phyloP scores from a whole-genome alignment of 148 eudicot genomes.

The Vaccinium darrowii region DNA sequence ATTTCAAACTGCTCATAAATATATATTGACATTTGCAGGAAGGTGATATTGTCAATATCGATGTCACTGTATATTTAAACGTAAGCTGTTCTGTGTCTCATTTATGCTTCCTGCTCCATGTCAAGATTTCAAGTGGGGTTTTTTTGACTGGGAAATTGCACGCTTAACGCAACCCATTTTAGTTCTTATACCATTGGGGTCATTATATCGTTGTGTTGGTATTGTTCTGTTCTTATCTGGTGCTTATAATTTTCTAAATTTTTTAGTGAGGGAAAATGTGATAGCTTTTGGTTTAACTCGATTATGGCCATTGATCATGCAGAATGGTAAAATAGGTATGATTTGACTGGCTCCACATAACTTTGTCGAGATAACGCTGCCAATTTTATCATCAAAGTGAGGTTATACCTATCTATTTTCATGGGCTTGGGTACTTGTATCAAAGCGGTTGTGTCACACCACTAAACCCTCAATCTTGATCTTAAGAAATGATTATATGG shows the following conservation, averaged over 20 bases:
- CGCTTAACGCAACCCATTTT: not conserved
- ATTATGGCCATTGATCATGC: no score
- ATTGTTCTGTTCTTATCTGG: no score
- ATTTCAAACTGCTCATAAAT: not conserved
- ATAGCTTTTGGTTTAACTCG: no score
- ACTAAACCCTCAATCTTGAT: not conserved
- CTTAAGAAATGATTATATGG: not conserved
- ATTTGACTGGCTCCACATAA: no score
- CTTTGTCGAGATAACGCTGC: not conserved
- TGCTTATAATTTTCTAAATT: no score
- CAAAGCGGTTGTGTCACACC: not conserved
- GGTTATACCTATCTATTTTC: not conserved
- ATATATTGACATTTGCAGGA: slow-evolving; percentile 56
- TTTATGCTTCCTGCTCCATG: not conserved
- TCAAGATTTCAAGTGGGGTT: not conserved
- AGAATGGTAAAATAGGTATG: no score
- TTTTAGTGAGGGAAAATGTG: no score
- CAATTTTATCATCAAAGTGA: not conserved
- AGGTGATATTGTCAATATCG: slow-evolving; percentile 91
- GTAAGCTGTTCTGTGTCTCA: slow-evolving; percentile 45
- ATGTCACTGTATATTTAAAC: slow-evolving; percentile 88
- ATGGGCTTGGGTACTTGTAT: not conserved
- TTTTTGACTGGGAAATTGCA: not conserved
- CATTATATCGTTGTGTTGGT: not conserved
- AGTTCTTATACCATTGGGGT: not conserved